phyloP scores from a whole-genome alignment of 805 yeast genomes.

The Babjeviella inositovora region DNA sequence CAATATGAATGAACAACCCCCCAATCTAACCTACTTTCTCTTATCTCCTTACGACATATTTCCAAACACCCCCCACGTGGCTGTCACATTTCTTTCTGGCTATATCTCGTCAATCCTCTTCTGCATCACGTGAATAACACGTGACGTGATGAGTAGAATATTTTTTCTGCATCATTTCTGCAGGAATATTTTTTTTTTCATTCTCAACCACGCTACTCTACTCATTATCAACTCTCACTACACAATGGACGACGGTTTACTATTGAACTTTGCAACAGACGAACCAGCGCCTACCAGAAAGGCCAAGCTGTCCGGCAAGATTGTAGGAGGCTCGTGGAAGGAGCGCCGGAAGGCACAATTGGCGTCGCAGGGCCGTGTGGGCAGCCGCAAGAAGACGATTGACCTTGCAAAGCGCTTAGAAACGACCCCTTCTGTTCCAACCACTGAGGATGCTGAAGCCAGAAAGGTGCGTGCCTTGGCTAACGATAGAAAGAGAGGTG shows the following conservation, averaged over 20 bases:
- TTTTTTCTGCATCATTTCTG: no score
- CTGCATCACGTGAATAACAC: no score
- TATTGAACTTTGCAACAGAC: constrained; percentile 57
- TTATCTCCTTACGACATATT: no score
- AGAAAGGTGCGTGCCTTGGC: neutral
- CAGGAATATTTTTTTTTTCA: no score
- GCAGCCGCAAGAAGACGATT: constrained; percentile 3
- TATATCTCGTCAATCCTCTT: no score
- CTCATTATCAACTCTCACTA: no score
- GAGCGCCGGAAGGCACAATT: constrained; percentile 55
- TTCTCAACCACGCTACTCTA: no score
- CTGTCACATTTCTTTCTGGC: no score
- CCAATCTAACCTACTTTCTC: no score
- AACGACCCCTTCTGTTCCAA: constrained; percentile 6
- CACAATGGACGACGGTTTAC: constrained; percentile 63
- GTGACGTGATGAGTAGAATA: no score
- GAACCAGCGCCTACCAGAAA: constrained; percentile 9
- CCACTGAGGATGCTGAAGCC: constrained; percentile 7
- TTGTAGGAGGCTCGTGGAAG: constrained; percentile 80
- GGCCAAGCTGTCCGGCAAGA: constrained; percentile 38
- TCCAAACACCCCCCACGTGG: no score
- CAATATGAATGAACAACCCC: no score
- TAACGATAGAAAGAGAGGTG: constrained; percentile 5
- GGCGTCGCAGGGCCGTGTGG: constrained; percentile 25
- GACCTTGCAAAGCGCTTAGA: constrained; percentile 3